Base-by-base conservation (phyloP, 495 filamentous ascomycete genomes). In the Lophiostoma macrostomum region DNA sequence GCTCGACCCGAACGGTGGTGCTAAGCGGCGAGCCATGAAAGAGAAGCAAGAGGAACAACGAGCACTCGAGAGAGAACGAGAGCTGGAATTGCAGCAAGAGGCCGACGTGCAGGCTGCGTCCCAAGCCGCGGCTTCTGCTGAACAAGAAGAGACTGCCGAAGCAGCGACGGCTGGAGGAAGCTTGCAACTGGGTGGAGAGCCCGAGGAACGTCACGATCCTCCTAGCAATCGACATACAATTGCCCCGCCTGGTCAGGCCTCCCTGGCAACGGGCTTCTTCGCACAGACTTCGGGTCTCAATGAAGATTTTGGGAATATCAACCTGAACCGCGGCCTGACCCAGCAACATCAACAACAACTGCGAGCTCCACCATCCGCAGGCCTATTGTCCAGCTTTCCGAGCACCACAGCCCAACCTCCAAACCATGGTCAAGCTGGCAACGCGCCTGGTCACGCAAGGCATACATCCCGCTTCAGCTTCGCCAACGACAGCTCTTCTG, bases 401-500 rank as follows among this genome's bases (percentile, higher is more conserved):
- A 37, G 16, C 23, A 72, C 67, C 13, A 73, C 74, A 31, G 61
- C 68, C 24, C 43, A 67, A 58, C 43, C 58, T 58, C 74, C 76
- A 1, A 73, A 16, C 23, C 48, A 55, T 45, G 24, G 13, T 16
- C 60, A 79, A 49, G 67, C 75, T 37, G 74, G 73, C 47, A 72
- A 71, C 14, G 64, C 74, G 19, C 87, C 91, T 60, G 86, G 87
- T 18, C 89, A 96, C 65, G 83, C 77, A 45, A 81, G 91, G 53
- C 88, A 95, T 63, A 82, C 88, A 18, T 96, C 93, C 2, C 79
- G 91, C 22, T 97, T 91, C 68, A 87, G 80, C 47, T 96, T 97
- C 66, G 80, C 88, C 50, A 94, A 87, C 60, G 90, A 94, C 34
- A 76, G 74, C 48, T 69, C 75, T 1, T 80, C 79, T 20, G 74